Conservation (phyloP, 2,329 filamentous ascomycete genomes). For the Fusarium camptoceras region DNA sequence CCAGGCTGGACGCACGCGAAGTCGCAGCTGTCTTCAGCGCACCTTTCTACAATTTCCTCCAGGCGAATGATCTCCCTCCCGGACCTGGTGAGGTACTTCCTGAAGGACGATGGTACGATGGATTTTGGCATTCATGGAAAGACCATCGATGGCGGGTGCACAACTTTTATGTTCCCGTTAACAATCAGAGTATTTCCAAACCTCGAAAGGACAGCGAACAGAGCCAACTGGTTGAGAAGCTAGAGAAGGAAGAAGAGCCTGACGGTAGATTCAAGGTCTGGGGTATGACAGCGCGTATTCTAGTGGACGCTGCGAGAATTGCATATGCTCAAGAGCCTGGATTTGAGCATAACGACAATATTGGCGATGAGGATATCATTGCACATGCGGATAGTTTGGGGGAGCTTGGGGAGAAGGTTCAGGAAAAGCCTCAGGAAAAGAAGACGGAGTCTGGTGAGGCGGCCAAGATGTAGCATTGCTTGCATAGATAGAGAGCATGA, state of each 20-base stretch:
- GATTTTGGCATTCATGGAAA: conserved; percentile 84
- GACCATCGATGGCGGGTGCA: conserved; percentile 85
- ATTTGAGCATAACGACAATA: conserved; percentile 75
- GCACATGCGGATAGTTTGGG: conserved; percentile 59
- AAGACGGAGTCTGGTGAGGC: conserved; percentile 47
- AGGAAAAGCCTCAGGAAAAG: conserved; percentile 45
- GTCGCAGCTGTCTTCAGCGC: conserved; percentile 95
- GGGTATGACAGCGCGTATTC: conserved; percentile 92
- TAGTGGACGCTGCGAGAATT: conserved; percentile 87
- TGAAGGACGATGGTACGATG: conserved; percentile 83
- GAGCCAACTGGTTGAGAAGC: conserved; percentile 56
- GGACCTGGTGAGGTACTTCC: conserved; percentile 54
- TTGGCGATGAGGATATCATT: conserved; percentile 66
- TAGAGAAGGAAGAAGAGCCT: conserved; percentile 61
- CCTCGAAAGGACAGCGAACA: conserved; percentile 60
- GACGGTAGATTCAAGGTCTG: conserved; percentile 82
- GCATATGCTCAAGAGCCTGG: conserved; percentile 86
- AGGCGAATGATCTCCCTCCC: conserved; percentile 65
- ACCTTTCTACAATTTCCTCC: conserved; percentile 86
- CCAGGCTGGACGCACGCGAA: conserved; percentile 86
- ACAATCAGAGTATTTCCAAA: conserved; percentile 74
- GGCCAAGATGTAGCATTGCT: conserved; percentile 49
- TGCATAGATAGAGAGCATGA: neutral
- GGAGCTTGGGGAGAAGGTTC: conserved; percentile 56
- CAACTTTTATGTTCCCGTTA: conserved; percentile 89